Base-by-base conservation (phyloP, 768 basidiomycete genomes). In the Gymnopilus dilepis region DNA sequence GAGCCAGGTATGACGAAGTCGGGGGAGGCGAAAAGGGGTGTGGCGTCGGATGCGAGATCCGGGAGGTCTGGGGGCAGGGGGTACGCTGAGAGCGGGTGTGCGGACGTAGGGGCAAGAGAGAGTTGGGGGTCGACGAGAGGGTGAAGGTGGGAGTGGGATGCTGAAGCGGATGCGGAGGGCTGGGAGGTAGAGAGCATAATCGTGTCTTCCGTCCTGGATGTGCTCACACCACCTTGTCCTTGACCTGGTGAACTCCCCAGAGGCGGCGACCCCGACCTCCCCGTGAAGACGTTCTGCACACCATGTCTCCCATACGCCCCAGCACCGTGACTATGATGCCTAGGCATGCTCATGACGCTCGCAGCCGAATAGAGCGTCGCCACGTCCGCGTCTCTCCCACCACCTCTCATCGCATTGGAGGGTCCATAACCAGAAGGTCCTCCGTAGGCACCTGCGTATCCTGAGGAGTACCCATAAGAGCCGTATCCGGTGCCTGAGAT, bases 361-460 rank as follows among this genome's bases (percentile, higher is more conserved):
- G 91, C 91, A 0, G 91, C 91, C n/a, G 91, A 91, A 72, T 94
- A 95, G 5, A 94, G 79, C 3, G 92, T 94, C 17, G 92, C 90
- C 9, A 92, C 89, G 54, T 95, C 94, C 0, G 89, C 81, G 72
- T 94, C 93, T 21, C 43, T 21, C n/a, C 11, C 26, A 13, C 45
- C 26, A 4, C 19, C 26, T 30, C 26, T 15, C n/a, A n/a, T n/a
- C n/a, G n/a, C n/a, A n/a, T n/a, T n/a, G n/a, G n/a, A n/a, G n/a
- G n/a, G n/a, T 15, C 45, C 45, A 28, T n/a, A 12, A 15, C 45
- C 28, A 26, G n/a, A n/a, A n/a, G n/a, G n/a, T n/a, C 45, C 24
- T 7, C 40, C 17, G 19, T 8, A 1, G 2, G 15, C 15, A n/a
- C 17, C 17, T 17, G 11, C 40, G 8, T 41, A 41, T 15, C 45